A percentile compares a stretch with the other conserved stretches of the same genome.
Evolutionary conservation across 2,329 filamentous ascomycete genomes (phyloP).

Genomic region (Fragosphaeria purpurea): DNA sequence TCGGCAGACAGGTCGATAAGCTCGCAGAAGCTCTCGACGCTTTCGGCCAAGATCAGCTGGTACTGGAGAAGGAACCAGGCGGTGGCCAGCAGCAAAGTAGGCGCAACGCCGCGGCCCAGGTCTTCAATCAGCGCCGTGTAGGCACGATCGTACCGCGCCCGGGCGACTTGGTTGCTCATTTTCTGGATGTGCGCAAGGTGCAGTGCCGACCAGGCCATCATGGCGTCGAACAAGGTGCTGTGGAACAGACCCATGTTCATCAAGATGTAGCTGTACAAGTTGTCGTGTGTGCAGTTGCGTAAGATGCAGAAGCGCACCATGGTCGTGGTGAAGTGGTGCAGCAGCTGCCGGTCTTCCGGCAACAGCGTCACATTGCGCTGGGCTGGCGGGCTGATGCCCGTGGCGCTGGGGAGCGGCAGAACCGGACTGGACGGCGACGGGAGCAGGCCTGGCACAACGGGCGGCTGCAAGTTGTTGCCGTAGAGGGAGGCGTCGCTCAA

Average conservation of each 20-base stretch:
- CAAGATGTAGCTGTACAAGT: slow-evolving; percentile 8
- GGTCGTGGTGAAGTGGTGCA: slow-evolving; percentile 6
- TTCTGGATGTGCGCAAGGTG: slow-evolving; percentile 4
- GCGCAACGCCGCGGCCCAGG: neutral
- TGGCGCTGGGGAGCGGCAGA: neutral
- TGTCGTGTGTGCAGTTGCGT: slow-evolving; percentile 7
- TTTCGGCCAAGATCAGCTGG: slow-evolving; percentile 3
- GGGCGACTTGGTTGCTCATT: neutral
- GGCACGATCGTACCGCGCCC: slow-evolving; percentile 1
- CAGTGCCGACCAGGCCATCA: slow-evolving; percentile 8
- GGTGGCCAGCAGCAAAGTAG: neutral
- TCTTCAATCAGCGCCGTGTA: slow-evolving; percentile 4
- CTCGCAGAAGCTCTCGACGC: slow-evolving; percentile 4
- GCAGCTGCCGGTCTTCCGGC: neutral
- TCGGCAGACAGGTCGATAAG: slow-evolving; percentile 4
- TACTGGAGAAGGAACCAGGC: slow-evolving; percentile 7
- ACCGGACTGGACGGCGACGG: neutral
- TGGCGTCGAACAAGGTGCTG: slow-evolving; percentile 5
- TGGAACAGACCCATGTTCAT: slow-evolving; percentile 8
- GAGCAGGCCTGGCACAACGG: neutral
- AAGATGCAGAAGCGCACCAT: slow-evolving; percentile 9
- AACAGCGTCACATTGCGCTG: slow-evolving; percentile 2
- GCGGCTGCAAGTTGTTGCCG: neutral
- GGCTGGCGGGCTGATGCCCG: neutral
- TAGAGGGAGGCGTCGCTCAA: neutral